phyloP scores from a whole-genome alignment of 306 rosid species.

The Medicago truncatula region MtrunA17r5.0-ANR NC_053043.1:18115001-18115500 shows the following conservation, averaged over 20 bases:
- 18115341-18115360: slow-evolving; percentile 86
- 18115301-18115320: slow-evolving; percentile 97
- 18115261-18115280: slow-evolving; percentile 97
- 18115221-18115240: slow-evolving; percentile 13
- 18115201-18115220: background rate
- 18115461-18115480: slow-evolving; percentile 1
- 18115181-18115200: background rate
- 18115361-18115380: slow-evolving; percentile 99
- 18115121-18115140: slow-evolving; percentile 10
- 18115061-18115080: too few relatives aligned
- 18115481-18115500: background rate
- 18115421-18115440: slow-evolving; percentile 23
- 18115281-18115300: slow-evolving; percentile 97
- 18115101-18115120: background rate
- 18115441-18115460: slow-evolving; percentile 4
- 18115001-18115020: too few relatives aligned
- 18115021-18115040: too few relatives aligned
- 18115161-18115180: background rate
- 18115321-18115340: slow-evolving; percentile 84
- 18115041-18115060: too few relatives aligned
- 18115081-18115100: too few relatives aligned
- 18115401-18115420: slow-evolving; percentile 15
- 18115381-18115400: slow-evolving; percentile 97
- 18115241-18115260: slow-evolving; percentile 46
- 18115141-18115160: slow-evolving; percentile 7